Percentiles rank a stretch among this genome's conserved stretches.
Evolutionary conservation across 164 flowering plant species (phyloP).

Genomic region (Magnolia sinica): DNA sequence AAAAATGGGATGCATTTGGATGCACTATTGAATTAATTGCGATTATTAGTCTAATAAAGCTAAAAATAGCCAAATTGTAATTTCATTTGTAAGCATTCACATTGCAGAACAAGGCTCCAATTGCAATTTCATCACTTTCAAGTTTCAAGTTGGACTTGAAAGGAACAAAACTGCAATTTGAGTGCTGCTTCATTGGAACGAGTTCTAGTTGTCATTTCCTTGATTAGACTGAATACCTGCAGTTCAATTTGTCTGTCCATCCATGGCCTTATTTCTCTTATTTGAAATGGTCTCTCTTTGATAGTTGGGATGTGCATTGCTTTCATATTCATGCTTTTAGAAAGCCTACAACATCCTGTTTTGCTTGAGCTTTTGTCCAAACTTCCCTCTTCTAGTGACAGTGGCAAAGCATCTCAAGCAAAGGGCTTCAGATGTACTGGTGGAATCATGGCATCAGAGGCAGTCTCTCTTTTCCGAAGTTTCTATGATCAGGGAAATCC

Average conservation of each 20-base stretch:
- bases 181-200: no score
- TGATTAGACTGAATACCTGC: neutral
- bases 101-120: no score
- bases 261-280: neutral
- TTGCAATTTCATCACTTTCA: no score
- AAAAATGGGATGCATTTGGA: no score
- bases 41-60: no score
- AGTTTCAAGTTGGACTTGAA: no score
- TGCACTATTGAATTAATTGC: no score
- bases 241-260: neutral
- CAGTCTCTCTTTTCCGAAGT: conserved; percentile 64
- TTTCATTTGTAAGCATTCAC: no score
- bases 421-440: conserved; percentile 70
- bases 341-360: neutral
- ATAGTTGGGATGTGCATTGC: neutral
- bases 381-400: conserved; percentile 10
- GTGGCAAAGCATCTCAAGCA: conserved; percentile 22
- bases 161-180: no score
- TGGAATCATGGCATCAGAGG: conserved; percentile 89
- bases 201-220: neutral
- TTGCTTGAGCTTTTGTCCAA: neutral
- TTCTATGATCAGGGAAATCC: conserved; percentile 95
- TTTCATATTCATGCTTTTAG: neutral
- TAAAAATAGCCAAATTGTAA: no score
- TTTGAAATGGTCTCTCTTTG: neutral